phyloP scores from a whole-genome alignment of 805 yeast species.

The Yamadazyma endophytica region DNA sequence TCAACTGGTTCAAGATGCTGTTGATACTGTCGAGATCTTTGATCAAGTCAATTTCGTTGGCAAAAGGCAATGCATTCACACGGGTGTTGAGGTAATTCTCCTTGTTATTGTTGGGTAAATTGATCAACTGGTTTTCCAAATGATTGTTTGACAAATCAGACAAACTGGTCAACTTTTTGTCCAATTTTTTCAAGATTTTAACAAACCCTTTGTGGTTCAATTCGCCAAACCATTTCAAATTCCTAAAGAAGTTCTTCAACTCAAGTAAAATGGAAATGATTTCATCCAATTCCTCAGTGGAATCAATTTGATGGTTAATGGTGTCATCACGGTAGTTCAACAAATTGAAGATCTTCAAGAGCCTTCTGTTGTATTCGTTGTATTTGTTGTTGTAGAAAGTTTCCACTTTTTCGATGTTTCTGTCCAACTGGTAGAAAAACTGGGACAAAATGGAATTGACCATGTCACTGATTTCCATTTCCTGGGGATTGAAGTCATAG shows the following conservation, averaged over 20 bases:
- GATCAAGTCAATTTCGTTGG: slow-evolving; percentile 61
- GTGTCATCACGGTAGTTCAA: slow-evolving; percentile 25
- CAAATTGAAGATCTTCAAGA: slow-evolving; percentile 41
- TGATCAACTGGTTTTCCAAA: slow-evolving; percentile 6
- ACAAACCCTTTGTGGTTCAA: slow-evolving; percentile 85
- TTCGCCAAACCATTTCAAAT: slow-evolving; percentile 91
- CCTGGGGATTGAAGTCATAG: slow-evolving; percentile 28
- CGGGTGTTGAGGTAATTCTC: slow-evolving; percentile 53
- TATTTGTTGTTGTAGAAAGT: slow-evolving; percentile 71
- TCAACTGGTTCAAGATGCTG: slow-evolving; percentile 47
- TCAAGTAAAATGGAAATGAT: slow-evolving; percentile 59
- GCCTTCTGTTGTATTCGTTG: slow-evolving; percentile 68
- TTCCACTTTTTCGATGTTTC: slow-evolving; percentile 79
- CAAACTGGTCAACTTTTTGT: slow-evolving; percentile 55
- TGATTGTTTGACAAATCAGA: slow-evolving; percentile 13
- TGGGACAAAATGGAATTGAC: slow-evolving; percentile 50
- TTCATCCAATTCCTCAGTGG: slow-evolving; percentile 40
- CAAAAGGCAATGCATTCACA: slow-evolving; percentile 71
- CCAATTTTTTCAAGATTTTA: slow-evolving; percentile 85
- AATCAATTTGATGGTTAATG: slow-evolving; percentile 28
- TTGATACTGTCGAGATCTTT: slow-evolving; percentile 51
- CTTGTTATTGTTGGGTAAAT: slow-evolving; percentile 31
- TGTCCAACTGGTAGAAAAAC: slow-evolving; percentile 74
- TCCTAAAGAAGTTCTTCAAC: slow-evolving; percentile 68
- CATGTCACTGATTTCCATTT: slow-evolving; percentile 22